Base-by-base conservation (phyloP, 2,329 filamentous ascomycete species). In the Phialophora macrospora region DNA sequence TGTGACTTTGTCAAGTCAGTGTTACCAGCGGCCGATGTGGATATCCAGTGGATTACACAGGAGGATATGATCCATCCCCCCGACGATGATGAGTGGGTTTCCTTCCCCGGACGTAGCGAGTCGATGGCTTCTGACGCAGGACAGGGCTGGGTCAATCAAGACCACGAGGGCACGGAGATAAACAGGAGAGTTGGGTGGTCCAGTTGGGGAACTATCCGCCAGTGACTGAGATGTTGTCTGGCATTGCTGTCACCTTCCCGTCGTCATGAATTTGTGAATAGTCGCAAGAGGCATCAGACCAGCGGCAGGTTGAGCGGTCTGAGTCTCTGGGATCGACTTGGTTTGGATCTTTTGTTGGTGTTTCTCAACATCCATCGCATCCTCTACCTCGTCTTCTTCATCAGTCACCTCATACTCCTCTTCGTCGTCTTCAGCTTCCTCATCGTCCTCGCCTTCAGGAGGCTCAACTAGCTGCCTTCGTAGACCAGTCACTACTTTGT, bases 401-500 rank as follows among this genome's bases (percentile, higher is more conserved):
- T 66, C 63, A 20, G 85, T 85, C 0, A 87, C 87, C 0, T 80
- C 79, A 5, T 79, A 80, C 30, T 80, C 79, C 2, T 79, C 79
- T 8, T 79, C 80, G 1, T 78, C 78, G 2, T 77, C 77, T 11
- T 80, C 80, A 8, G 88, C 86, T 1, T 88, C 87, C 2, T 85
- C 84, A 0, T 75, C 75, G 17, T 70, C 75, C 12, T 76, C 76
- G 24, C 74, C 74, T 4, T 71, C 74, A 9, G 83, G 73, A 5
- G 88, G 86, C 2, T 88, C 86, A 2, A 85, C 84, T 69, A 84
- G 72, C 63, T 78, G 81, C 70, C 85, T 83, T 74, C 77, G 83
- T 74, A 95, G 76, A 0, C 91, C 91, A 0, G 91, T 94, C 44
- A 88, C 83, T 54, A 93, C 89, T 71, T 87, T 89, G 73, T 90